Conservation (phyloP, 1,284 basidiomycete genomes). For the Fistulinella staudtii region DNA sequence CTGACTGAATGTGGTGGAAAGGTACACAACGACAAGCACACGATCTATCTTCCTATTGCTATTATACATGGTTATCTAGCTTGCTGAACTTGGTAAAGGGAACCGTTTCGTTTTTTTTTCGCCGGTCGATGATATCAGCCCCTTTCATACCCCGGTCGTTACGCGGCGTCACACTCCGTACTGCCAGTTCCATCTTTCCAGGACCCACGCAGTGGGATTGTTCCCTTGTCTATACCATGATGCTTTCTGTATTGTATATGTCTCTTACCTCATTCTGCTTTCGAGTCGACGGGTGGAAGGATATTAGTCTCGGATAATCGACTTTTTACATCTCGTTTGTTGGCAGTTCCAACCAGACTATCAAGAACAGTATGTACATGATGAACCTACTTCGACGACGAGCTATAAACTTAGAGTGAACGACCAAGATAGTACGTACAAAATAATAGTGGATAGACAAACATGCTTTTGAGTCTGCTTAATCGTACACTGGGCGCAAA, state of each 20-base stretch:
- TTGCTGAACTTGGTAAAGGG: slow-evolving; percentile 30
- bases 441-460: too few species aligned
- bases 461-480: slow-evolving; percentile 7
- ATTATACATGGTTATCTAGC: slow-evolving; percentile 34
- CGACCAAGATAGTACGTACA: too few species aligned
- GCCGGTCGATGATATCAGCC: slow-evolving; percentile 32
- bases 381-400: too few species aligned
- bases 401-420: too few species aligned
- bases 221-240: slow-evolving; percentile 27
- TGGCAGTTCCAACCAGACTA: too few species aligned
- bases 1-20: slow-evolving; percentile 14
- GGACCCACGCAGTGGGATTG: slow-evolving; percentile 8
- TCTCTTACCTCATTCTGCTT: slow-evolving; percentile 32
- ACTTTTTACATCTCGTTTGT: too few species aligned
- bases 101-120: slow-evolving; percentile 28
- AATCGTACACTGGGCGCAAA: slow-evolving; percentile 24
- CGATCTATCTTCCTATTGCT: slow-evolving; percentile 33
- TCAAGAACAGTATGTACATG: too few species aligned
- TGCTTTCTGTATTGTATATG: slow-evolving; percentile 31
- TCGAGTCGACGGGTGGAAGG: too few species aligned
- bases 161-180: slow-evolving; percentile 19
- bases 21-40: slow-evolving; percentile 30
- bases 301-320: too few species aligned
- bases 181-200: slow-evolving; percentile 6
- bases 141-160: slow-evolving; percentile 31